Evolutionary conservation across 805 yeast genomes (phyloP).

Genomic region (Candida oleophila): DNA sequence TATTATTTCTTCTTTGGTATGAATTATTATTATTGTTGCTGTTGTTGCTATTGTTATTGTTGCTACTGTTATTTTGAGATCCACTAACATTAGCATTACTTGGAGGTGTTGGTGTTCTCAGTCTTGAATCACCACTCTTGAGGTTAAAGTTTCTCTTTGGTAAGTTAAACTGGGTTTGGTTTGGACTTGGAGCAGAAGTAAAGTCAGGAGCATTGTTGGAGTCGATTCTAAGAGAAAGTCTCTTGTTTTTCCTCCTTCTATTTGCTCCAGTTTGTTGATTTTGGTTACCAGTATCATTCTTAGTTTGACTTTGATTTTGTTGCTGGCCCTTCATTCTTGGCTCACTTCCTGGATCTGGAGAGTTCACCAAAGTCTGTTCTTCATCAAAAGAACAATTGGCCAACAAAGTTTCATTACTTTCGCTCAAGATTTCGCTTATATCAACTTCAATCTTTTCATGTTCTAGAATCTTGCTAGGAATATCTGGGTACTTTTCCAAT

Average conservation of each 20-base stretch:
- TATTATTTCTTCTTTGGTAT: slow-evolving; percentile 9
- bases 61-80: slow-evolving; percentile 3
- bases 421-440: slow-evolving; percentile 32
- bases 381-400: slow-evolving; percentile 32
- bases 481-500: slow-evolving; percentile 36
- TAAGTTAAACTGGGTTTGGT: slow-evolving; percentile 16
- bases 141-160: slow-evolving; percentile 14
- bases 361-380: slow-evolving; percentile 24
- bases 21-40: slow-evolving; percentile 6
- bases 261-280: slow-evolving; percentile 2
- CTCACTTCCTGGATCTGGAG: slow-evolving; percentile 5
- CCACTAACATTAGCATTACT: slow-evolving; percentile 7
- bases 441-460: slow-evolving; percentile 29
- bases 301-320: background rate
- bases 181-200: slow-evolving; percentile 15
- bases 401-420: slow-evolving; percentile 28
- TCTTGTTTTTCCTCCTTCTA: slow-evolving; percentile 26
- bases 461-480: slow-evolving; percentile 26
- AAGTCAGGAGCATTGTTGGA: slow-evolving; percentile 20
- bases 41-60: slow-evolving; percentile 9
- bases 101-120: slow-evolving; percentile 27
- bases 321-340: slow-evolving; percentile 3
- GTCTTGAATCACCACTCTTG: background rate
- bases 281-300: background rate
- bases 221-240: slow-evolving; percentile 32